Evolutionary conservation across 129 eudicot species (phyloP).

Genomic region (Pseudognaphalium luteoalbum): DNA sequence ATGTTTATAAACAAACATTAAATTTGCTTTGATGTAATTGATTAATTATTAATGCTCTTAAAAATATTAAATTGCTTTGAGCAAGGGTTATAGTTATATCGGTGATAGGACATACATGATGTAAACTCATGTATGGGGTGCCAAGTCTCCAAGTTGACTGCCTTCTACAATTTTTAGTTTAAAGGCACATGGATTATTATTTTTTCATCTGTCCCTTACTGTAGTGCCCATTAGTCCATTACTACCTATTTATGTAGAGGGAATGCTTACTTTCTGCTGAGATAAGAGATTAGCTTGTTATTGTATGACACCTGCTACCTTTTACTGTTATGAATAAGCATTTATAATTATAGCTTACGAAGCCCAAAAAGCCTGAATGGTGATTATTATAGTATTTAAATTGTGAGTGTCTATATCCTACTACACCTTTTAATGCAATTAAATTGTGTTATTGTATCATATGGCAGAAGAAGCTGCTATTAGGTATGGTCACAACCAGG

Average conservation of each 20-base stretch:
- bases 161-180: neutral
- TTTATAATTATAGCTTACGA: neutral
- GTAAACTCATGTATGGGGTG: neutral
- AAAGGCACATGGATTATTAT: neutral
- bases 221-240: neutral
- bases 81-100: neutral
- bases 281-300: neutral
- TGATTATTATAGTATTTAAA: too few species aligned
- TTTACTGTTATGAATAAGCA: neutral
- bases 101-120: neutral
- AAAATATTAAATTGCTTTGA: too few species aligned
- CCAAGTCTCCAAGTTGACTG: neutral
- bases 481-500: slow-evolving; percentile 24
- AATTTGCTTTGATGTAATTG: too few species aligned
- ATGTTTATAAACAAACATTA: too few species aligned
- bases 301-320: neutral
- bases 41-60: too few species aligned
- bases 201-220: neutral
- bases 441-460: neutral
- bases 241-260: neutral
- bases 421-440: neutral
- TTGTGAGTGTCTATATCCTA: neutral
- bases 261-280: neutral
- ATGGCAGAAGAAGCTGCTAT: slow-evolving; percentile 45
- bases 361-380: neutral